phyloP scores from a whole-genome alignment of 495 filamentous ascomycete genomes.

The Clavariopsis aquatica region DNA sequence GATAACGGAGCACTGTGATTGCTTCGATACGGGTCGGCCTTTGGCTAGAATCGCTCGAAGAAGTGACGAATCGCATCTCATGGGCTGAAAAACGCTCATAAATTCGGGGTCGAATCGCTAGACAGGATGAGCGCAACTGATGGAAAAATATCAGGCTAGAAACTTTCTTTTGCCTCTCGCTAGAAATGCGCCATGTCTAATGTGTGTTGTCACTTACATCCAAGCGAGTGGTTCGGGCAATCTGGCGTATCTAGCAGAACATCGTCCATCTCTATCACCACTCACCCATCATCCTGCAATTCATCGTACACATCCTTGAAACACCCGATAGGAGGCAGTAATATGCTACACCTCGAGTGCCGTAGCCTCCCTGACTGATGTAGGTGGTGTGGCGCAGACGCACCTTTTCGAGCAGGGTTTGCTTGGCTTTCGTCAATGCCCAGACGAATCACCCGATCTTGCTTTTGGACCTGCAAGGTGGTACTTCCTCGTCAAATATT shows the following conservation, averaged over 20 bases:
- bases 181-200: neutral
- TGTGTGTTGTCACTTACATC: neutral
- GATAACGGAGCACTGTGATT: neutral
- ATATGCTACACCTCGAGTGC: neutral
- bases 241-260: neutral
- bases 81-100: neutral
- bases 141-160: neutral
- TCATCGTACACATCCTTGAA: no score
- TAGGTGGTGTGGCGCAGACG: conserved; percentile 8
- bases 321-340: neutral
- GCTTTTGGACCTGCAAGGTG: neutral
- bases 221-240: neutral
- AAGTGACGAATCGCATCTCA: neutral
- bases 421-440: conserved; percentile 14
- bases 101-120: neutral
- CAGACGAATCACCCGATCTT: neutral
- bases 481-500: neutral
- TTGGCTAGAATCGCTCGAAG: neutral
- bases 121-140: neutral
- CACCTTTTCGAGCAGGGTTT: neutral
- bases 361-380: neutral
- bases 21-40: neutral
- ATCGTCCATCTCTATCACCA: no score
- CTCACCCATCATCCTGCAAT: no score
- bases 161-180: neutral